Evolutionary conservation across 192 early-diverging fungal genomes (phyloP).

Genomic region (Spizellomyces sp.): DNA sequence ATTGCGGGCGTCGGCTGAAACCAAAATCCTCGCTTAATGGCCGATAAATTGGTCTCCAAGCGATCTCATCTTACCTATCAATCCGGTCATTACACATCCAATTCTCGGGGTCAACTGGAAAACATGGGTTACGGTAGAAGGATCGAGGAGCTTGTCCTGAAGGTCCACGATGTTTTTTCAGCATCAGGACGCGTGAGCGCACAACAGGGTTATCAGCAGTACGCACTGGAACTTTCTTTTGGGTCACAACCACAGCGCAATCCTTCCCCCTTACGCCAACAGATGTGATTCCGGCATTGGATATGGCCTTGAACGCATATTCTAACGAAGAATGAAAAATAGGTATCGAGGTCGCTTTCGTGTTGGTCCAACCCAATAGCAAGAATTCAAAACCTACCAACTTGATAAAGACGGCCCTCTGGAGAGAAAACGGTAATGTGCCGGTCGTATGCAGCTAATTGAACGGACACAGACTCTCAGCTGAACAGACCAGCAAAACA

Average conservation of each 20-base stretch:
- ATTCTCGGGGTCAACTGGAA: conserved; percentile 91
- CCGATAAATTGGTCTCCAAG: background rate
- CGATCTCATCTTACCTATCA: conserved; percentile 62
- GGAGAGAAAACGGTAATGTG: conserved; percentile 99
- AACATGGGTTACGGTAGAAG: conserved; percentile 88
- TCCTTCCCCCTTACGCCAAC: conserved; percentile 96
- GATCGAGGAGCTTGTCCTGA: conserved; percentile 95
- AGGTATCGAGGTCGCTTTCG: background rate
- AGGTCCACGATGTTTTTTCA: background rate
- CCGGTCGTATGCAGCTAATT: conserved; percentile 74
- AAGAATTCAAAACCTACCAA: conserved; percentile 65
- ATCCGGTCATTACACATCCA: conserved; percentile 98
- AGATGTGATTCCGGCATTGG: conserved; percentile 93
- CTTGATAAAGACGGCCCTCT: conserved; percentile 99
- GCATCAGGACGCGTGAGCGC: background rate
- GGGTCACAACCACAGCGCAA: conserved; percentile 91
- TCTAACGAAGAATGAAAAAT: conserved; percentile 58
- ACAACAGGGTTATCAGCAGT: background rate
- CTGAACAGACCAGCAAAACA: background rate
- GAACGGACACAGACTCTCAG: background rate
- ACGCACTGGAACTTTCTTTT: conserved; percentile 93
- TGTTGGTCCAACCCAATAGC: background rate
- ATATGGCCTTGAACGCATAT: conserved; percentile 99
- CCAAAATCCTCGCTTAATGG: background rate
- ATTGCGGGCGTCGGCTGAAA: conserved; percentile 84